These are phyloP conservation scores for Pyrenochaeta sp. DNA, from an alignment of 2,329 filamentous ascomycete genomes.

Conservation along the genomic window DNA sequence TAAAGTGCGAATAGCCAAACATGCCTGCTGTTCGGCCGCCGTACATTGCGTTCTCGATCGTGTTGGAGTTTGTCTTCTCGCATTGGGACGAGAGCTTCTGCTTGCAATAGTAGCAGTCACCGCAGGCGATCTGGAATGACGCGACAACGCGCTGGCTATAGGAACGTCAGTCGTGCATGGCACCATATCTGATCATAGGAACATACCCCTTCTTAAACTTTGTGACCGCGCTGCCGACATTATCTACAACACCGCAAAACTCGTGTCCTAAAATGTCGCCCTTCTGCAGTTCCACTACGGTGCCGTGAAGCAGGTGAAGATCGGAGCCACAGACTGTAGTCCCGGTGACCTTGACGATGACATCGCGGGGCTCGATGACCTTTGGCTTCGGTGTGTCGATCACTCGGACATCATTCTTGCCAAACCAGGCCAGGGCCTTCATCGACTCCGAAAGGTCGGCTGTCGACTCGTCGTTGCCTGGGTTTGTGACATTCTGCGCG, in stretches of 20 bases:
- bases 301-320: constrained; percentile 63
- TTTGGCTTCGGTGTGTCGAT: constrained; percentile 74
- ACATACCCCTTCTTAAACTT: constrained; percentile 54
- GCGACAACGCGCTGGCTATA: constrained; percentile 73
- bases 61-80: constrained; percentile 80
- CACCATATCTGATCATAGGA: background rate
- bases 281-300: constrained; percentile 59
- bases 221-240: constrained; percentile 54
- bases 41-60: constrained; percentile 76
- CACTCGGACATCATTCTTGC: constrained; percentile 79
- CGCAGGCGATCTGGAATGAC: constrained; percentile 82
- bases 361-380: constrained; percentile 76
- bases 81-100: constrained; percentile 82
- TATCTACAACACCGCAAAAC: constrained; percentile 61
- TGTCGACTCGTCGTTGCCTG: constrained; percentile 50
- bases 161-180: constrained; percentile 26
- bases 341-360: constrained; percentile 80
- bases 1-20: constrained; percentile 72
- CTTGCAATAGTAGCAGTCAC: constrained; percentile 77
- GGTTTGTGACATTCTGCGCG: constrained; percentile 74
- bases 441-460: constrained; percentile 69
- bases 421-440: constrained; percentile 83
- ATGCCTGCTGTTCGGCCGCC: constrained; percentile 76
- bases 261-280: constrained; percentile 63
- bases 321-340: constrained; percentile 70